Evolutionary conservation across 257 asterid species (phyloP).

Genomic region (Ligustrum vulgare): DNA sequence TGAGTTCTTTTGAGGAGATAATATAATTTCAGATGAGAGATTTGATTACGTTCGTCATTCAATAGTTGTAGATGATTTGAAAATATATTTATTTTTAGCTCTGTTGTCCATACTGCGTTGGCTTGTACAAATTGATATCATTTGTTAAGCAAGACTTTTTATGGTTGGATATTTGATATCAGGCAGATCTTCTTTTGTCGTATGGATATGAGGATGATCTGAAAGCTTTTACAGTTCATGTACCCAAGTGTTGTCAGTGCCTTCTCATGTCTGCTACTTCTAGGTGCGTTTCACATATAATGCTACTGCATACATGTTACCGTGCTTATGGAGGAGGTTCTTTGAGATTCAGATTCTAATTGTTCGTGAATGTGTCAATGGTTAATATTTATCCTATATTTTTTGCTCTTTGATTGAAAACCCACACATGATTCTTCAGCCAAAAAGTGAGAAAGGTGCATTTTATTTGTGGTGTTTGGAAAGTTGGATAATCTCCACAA

Average conservation of each 20-base stretch:
- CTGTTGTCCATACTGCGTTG: not conserved
- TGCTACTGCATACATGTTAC: conserved; percentile 3
- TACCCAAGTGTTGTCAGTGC: conserved; percentile 90
- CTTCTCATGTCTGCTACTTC: conserved; percentile 99
- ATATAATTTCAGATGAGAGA: not conserved
- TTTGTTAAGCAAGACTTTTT: conserved; percentile 20
- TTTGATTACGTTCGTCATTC: not conserved
- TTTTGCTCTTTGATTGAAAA: conserved; percentile 13
- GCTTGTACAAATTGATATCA: conserved; percentile 2
- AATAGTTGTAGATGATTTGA: not conserved
- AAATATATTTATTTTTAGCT: not conserved
- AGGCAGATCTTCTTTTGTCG: conserved; percentile 98
- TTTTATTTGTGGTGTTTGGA: not conserved
- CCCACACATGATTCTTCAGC: not conserved
- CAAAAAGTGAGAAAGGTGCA: not conserved
- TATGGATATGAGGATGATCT: conserved; percentile 89
- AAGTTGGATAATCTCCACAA: not conserved
- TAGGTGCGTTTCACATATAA: conserved; percentile 47
- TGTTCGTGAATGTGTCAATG: conserved; percentile 3
- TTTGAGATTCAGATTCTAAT: not conserved
- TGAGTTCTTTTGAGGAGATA: not conserved
- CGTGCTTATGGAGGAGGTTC: conserved; percentile 11
- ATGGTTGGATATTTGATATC: conserved; percentile 31
- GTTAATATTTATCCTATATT: not conserved
- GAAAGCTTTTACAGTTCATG: conserved; percentile 71